Evolutionary conservation across 1,139 yeast species (phyloP).

Genomic region (Debaryomycetaceae sp.): DNA sequence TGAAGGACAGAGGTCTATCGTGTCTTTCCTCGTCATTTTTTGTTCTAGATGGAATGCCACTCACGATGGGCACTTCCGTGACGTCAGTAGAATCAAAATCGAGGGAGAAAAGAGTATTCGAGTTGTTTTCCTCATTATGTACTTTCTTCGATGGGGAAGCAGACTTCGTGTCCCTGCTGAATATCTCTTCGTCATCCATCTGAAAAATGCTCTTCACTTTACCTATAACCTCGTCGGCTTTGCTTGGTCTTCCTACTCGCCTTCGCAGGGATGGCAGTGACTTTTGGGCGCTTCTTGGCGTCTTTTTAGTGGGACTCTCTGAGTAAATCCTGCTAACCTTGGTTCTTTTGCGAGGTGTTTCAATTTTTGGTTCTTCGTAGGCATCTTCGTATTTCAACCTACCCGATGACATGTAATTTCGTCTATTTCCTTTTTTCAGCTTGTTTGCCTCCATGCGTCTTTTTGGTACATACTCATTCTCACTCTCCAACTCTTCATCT

Average conservation of each 20-base stretch:
- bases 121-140: neutral
- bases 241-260: conserved; percentile 34
- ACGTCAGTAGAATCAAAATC: conserved; percentile 10
- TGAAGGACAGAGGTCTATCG: conserved; percentile 14
- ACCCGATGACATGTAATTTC: neutral
- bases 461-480: conserved; percentile 5
- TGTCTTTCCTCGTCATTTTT: conserved; percentile 4
- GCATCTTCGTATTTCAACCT: conserved; percentile 9
- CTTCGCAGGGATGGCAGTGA: conserved; percentile 2
- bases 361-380: conserved; percentile 2
- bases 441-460: conserved; percentile 1
- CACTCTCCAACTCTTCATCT: conserved; percentile 4
- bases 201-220: conserved; percentile 36
- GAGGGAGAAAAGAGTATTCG: conserved; percentile 4
- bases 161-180: conserved; percentile 14
- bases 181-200: conserved; percentile 25
- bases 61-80: conserved; percentile 22
- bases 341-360: conserved; percentile 1
- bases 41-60: conserved; percentile 22
- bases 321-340: neutral
- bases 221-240: conserved; percentile 28
- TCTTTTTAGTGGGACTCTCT: neutral
- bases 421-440: neutral
- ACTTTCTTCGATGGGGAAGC: conserved; percentile 3
- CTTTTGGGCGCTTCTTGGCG: conserved; percentile 1